Base-by-base conservation (phyloP, 805 yeast species). In the Metschnikowia hibisci region DNA sequence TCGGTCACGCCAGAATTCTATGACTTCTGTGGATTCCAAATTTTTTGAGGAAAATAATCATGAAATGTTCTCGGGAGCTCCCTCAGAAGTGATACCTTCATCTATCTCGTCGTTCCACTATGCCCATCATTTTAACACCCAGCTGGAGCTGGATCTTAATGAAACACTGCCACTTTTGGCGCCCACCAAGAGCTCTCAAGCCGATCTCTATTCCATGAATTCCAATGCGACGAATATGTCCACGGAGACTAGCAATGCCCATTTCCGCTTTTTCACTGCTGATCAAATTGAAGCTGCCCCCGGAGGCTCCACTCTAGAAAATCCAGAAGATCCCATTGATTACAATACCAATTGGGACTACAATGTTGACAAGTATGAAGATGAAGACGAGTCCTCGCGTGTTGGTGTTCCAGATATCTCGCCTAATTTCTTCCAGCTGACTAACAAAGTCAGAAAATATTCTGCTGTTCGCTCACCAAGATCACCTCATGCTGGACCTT, bases 241-340 rank as follows among this genome's bases (percentile, higher is more conserved):
- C 6, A 46, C 57, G 20, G 73, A 67, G 36, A 60, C 66, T 6
- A 60, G 56, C 30, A 43, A 36, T 27, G 56, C 58, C 11, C 71
- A 81, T 43, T 91, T 93, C 67, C 77, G 80, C 47, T 91, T 90
- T 60, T 91, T 91, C 63, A 80, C 91, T 9, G 72, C 84, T 4
- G 87, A 85, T 43, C 93, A 88, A 52, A 82, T 91, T 35, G 90
- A 84, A 55, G 71, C 76, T 39, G 97, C 98, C 0, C 93, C 86
- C 42, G 96, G 96, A 36, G 75, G 91, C 1, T 86, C 96, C 2
- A 83, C 91, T 2, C 59, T 83, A 52, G 86, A 81, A 48, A 75
- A 78, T 52, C 71, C 75, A 2, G 68, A 64, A 26, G 70, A 74
- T 26, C 74, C 77, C 0, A 77, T 84, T 16, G 93, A 85, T 57